Evolutionary conservation across 768 basidiomycete species (phyloP).

Genomic region (Kwoniella pini): DNA sequence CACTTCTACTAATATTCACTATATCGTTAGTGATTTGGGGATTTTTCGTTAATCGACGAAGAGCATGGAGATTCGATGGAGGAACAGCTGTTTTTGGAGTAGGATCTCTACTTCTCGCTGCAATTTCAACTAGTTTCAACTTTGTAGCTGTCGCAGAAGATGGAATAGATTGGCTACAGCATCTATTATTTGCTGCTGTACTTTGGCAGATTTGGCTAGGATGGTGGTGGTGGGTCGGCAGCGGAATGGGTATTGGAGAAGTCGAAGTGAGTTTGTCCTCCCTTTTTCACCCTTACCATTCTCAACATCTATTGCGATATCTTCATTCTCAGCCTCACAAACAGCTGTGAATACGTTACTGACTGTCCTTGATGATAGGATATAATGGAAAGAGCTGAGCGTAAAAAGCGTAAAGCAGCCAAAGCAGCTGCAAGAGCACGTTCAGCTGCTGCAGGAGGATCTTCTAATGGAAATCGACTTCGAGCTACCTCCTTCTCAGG

Average conservation of each 20-base stretch:
- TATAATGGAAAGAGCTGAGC: slow-evolving; percentile 44
- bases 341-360: no score
- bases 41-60: slow-evolving; percentile 76
- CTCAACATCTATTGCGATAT: background rate
- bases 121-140: slow-evolving; percentile 76
- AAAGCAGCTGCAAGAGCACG: slow-evolving; percentile 35
- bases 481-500: slow-evolving; percentile 23
- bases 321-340: no score
- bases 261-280: slow-evolving; percentile 62
- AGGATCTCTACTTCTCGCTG: slow-evolving; percentile 77
- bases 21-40: slow-evolving; percentile 90
- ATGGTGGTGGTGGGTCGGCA: slow-evolving; percentile 99
- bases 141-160: slow-evolving; percentile 86
- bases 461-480: background rate
- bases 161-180: slow-evolving; percentile 87
- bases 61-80: slow-evolving; percentile 95
- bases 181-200: slow-evolving; percentile 83
- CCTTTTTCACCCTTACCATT: background rate
- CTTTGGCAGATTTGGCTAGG: slow-evolving; percentile 95
- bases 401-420: slow-evolving; percentile 44
- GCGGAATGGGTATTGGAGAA: slow-evolving; percentile 71
- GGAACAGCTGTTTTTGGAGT: slow-evolving; percentile 92
- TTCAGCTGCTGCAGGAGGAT: slow-evolving; percentile 11
- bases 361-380: slow-evolving; percentile 28
- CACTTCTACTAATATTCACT: slow-evolving; percentile 93